Conservation (phyloP, 192 early-diverging fungal genomes). For the Backusella parvicylindrica region DNA sequence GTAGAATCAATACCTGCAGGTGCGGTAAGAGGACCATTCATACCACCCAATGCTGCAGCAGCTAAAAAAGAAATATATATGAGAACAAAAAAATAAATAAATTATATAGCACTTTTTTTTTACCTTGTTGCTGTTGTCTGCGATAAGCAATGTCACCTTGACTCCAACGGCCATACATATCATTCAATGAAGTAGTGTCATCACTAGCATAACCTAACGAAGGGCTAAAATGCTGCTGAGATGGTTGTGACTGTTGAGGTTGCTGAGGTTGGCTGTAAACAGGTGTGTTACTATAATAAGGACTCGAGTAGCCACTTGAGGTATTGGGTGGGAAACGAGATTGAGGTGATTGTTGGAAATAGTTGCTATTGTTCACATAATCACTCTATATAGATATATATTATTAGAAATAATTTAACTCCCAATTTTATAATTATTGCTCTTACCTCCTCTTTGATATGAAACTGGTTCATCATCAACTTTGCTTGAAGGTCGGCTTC, state of each 20-base stretch:
- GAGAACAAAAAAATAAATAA: no score
- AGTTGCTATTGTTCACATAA: neutral
- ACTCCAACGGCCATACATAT: constrained; percentile 32
- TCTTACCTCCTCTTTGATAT: constrained; percentile 27
- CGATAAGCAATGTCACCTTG: constrained; percentile 23
- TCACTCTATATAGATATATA: neutral
- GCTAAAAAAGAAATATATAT: neutral
- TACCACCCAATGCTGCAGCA: constrained; percentile 21
- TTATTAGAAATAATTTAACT: neutral
- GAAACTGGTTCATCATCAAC: constrained; percentile 19
- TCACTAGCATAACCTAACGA: neutral
- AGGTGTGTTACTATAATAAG: neutral
- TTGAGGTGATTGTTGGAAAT: constrained; percentile 7
- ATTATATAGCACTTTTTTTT: no score
- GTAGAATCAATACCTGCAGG: constrained; percentile 32
- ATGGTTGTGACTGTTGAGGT: constrained; percentile 37
- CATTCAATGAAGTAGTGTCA: neutral
- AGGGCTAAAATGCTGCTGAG: constrained; percentile 37
- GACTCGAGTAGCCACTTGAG: neutral
- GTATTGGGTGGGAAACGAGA: neutral
- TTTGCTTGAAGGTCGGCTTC: constrained; percentile 15
- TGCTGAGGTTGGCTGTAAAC: constrained; percentile 10
- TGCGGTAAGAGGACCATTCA: constrained; percentile 30
- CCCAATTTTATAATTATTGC: neutral
- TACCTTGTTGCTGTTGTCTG: constrained; percentile 5